Percentiles rank a stretch among this genome's conserved stretches.
These are phyloP conservation scores for Exobasidium rhododendri DNA, from an alignment of 1,284 basidiomycete genomes.

Conservation along the genomic window DNA sequence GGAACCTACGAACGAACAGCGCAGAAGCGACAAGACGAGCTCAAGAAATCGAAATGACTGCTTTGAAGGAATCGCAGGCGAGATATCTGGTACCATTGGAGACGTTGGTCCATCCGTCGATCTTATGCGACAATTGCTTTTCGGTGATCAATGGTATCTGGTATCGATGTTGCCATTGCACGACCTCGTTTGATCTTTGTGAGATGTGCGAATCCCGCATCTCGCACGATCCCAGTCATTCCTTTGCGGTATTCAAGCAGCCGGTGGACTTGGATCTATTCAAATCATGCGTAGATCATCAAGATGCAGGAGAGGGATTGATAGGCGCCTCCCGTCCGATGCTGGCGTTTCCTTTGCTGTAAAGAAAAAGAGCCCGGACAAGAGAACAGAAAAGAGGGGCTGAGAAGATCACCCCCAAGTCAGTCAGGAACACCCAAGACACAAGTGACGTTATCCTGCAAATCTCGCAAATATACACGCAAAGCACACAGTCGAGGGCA, in stretches of 20 bases:
- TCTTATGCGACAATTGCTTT: slow-evolving; percentile 23
- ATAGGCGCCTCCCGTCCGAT: slow-evolving; percentile 11
- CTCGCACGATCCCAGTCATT: slow-evolving; percentile 19
- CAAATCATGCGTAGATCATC: slow-evolving; percentile 17
- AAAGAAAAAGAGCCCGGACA: not conserved
- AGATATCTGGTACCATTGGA: slow-evolving; percentile 12
- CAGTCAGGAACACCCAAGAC: not conserved
- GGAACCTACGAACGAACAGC: not conserved
- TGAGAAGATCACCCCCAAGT: not conserved
- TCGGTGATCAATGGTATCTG: slow-evolving; percentile 20
- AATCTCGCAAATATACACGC: too few relatives aligned
- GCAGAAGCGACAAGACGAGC: slow-evolving; percentile 1
- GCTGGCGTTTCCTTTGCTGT: slow-evolving; percentile 8
- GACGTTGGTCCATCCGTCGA: slow-evolving; percentile 21
- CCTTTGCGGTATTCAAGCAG: slow-evolving; percentile 25
- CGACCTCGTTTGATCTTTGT: slow-evolving; percentile 20
- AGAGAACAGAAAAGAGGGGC: too few relatives aligned
- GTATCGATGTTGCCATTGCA: slow-evolving; percentile 23
- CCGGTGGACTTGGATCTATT: slow-evolving; percentile 20
- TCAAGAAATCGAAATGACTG: slow-evolving; percentile 10
- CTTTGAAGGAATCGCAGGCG: not conserved
- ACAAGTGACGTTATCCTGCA: not conserved
- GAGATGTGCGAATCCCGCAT: slow-evolving; percentile 17
- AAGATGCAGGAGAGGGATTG: slow-evolving; percentile 9
- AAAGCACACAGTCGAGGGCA: too few relatives aligned